Conservation (phyloP, 768 basidiomycete species). For the Lactifluus volemus region DNA sequence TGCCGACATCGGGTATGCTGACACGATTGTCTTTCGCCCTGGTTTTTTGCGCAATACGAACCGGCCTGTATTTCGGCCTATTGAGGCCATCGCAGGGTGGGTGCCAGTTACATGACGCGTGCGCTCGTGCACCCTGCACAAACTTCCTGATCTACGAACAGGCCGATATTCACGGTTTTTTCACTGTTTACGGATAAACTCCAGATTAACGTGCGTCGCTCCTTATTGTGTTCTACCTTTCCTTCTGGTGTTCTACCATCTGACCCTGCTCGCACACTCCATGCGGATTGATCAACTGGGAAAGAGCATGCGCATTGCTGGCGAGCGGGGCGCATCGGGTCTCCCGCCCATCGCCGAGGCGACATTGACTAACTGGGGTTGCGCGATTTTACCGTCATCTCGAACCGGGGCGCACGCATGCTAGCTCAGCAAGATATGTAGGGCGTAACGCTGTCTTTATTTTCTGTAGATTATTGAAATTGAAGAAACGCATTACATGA, state of each 20-base stretch:
- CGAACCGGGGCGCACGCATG: conserved; percentile 27
- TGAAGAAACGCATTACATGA: not conserved
- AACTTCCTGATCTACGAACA: not conserved
- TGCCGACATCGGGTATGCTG: conserved; percentile 55
- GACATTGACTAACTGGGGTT: conserved; percentile 28
- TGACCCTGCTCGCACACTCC: not conserved
- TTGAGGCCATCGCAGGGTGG: conserved; percentile 39
- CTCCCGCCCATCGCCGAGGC: conserved; percentile 40
- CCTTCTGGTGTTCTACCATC: not conserved
- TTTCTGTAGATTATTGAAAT: not conserved
- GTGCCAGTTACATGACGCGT: conserved; percentile 15
- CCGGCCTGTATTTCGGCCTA: conserved; percentile 32
- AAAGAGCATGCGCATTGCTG: conserved; percentile 44
- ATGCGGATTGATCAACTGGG: conserved; percentile 42
- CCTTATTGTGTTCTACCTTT: not conserved
- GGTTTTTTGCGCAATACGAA: conserved; percentile 41
- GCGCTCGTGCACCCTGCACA: not conserved
- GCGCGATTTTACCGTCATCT: conserved; percentile 41
- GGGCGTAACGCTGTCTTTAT: not conserved
- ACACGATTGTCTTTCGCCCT: conserved; percentile 64
- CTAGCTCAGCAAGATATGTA: not conserved
- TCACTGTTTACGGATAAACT: conserved; percentile 6
- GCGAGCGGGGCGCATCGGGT: conserved; percentile 40
- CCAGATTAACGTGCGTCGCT: not conserved
- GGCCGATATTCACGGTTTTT: not conserved